Percentiles rank a stretch among this genome's conserved stretches.
Conservation (phyloP, 257 asterid species). For the Solanum bukasovii region DNA sequence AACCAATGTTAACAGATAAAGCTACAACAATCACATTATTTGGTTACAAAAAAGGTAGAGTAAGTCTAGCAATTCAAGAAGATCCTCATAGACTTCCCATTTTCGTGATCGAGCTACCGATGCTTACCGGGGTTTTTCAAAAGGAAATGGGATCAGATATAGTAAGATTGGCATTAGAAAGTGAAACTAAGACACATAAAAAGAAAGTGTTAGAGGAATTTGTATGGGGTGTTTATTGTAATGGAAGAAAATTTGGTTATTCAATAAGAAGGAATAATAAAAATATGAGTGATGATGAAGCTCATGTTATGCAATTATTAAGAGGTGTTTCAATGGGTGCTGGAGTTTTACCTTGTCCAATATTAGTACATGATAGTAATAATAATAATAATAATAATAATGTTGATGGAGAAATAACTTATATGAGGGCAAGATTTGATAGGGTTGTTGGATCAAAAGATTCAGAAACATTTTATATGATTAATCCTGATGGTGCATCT, state of each 20-base stretch:
- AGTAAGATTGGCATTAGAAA: constrained; percentile 59
- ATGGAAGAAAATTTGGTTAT: constrained; percentile 67
- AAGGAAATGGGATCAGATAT: constrained; percentile 77
- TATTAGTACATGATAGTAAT: background rate
- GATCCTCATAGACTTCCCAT: constrained; percentile 74
- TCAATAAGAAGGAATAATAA: constrained; percentile 53
- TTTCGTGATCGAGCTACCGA: constrained; percentile 81
- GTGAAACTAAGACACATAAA: constrained; percentile 60
- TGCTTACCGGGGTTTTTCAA: constrained; percentile 50
- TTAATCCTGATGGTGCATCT: constrained; percentile 80
- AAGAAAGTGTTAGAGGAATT: constrained; percentile 70
- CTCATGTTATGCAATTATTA: constrained; percentile 58
- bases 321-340: constrained; percentile 95
- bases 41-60: constrained; percentile 65
- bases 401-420: constrained; percentile 58
- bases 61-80: constrained; percentile 67
- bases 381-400: background rate
- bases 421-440: constrained; percentile 76
- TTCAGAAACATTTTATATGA: constrained; percentile 81
- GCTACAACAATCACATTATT: constrained; percentile 78
- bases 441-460: constrained; percentile 73
- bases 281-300: constrained; percentile 66
- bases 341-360: constrained; percentile 65
- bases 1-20: constrained; percentile 50
- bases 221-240: constrained; percentile 85